Base-by-base conservation (phyloP, 768 basidiomycete genomes). In the Mycena metata region DNA sequence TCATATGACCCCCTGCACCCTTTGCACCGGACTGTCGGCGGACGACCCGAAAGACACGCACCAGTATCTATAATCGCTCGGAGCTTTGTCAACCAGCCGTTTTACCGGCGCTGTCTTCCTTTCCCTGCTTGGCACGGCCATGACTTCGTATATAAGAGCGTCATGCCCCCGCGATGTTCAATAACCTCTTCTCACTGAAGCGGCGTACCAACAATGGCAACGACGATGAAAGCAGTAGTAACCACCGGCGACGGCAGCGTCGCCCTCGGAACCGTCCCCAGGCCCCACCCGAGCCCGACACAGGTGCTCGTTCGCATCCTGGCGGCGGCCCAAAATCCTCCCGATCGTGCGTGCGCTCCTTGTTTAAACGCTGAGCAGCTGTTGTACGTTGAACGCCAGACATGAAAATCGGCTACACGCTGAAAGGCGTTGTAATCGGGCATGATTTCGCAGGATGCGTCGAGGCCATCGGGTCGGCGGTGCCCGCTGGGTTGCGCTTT, bases 291-390 rank as follows among this genome's bases (percentile, higher is more conserved):
- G 16, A 64, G 64, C 5, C 69, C 73, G 33, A 60, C 69, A n/a
- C 71, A 77, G 52, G 72, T 75, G 23, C 66, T 77, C 30, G 69
- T 77, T 54, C 72, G 71, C 52, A 64, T 77, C 13, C 59, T 71
- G 55, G 69, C 74, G 23, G 76, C 72, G 30, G 75, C 76, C 13
- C 75, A 74, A 54, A 77, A 77, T 67, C 76, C 75, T 43, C 72
- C 75, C 12, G 74, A 75, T 23, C 75, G 75, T 77, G 39, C 36
- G 70, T 35, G 17, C 3, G 9, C 10, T 39, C 21, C 30, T 30
- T 6, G 30, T 30, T 30, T 30, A 30, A 6, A 30, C 6, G 30
- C 30, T 30, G 30, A 30, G 30, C 30, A 30, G 30, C 6, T 3
- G 30, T 30, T 30, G 6, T 3, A 30, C 6, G 30, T 35, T 7